phyloP scores from a whole-genome alignment of 2,329 filamentous ascomycete genomes.

The Ophiostoma himal-ulmi region DNA sequence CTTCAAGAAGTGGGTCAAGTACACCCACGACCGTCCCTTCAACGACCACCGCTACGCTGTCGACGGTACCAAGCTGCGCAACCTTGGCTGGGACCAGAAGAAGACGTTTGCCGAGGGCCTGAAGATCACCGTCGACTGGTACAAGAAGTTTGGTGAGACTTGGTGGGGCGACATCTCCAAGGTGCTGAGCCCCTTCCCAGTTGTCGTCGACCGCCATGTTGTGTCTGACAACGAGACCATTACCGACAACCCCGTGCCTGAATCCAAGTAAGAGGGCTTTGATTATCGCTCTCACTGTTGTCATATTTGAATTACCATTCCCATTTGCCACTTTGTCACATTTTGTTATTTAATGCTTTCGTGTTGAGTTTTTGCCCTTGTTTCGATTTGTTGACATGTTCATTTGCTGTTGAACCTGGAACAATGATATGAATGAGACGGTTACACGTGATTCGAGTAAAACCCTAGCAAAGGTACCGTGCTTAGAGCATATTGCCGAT shows the following conservation, averaged over 20 bases:
- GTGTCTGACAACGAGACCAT: constrained; percentile 46
- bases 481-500: too few species aligned
- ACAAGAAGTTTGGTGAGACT: constrained; percentile 56
- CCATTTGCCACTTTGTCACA: neutral
- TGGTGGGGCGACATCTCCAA: constrained; percentile 70
- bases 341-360: neutral
- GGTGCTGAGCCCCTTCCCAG: constrained; percentile 62
- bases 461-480: neutral
- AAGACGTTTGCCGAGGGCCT: constrained; percentile 60
- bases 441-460: neutral
- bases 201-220: constrained; percentile 51
- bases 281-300: neutral
- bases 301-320: neutral
- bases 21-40: constrained; percentile 72
- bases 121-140: constrained; percentile 62
- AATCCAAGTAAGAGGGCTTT: constrained; percentile 17
- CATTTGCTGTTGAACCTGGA: too few species aligned
- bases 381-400: neutral
- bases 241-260: constrained; percentile 31
- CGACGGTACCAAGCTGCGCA: constrained; percentile 60
- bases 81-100: constrained; percentile 64
- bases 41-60: constrained; percentile 70
- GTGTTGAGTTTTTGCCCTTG: neutral
- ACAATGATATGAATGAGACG: neutral
- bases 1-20: constrained; percentile 61